Evolutionary conservation across 345 rosid species (phyloP), one percentile per base, ranked within the genome.

Genomic region (Acer campestre): DNA sequence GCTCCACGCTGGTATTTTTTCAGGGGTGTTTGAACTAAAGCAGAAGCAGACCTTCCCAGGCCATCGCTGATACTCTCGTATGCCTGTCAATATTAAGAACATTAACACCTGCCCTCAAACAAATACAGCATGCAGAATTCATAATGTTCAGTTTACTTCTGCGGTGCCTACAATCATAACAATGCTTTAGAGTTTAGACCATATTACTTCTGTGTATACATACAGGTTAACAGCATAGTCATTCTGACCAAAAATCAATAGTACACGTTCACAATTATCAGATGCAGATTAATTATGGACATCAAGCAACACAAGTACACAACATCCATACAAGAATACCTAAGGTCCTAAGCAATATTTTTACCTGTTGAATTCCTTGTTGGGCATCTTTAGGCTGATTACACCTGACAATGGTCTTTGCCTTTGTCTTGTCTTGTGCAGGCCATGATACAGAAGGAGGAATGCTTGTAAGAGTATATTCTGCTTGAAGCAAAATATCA

Each of bases 351-450:
- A 40, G 62, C 38, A 75, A 68, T 42, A 35, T 73, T 83, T 73
- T 84, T 73, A 96, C 99, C 95, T 94, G 89, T 75, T 80, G 89
- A 77, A 96, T 88, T 83, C 99, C 98, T 85, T 96, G 94, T 78
- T 88, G 90, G 70, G 95, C 97, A 80, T 87, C 87, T 82, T 86
- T 88, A 61, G 99, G 99, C 77, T 92, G 98, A 86, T 91, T 91
- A 66, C 79, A 85, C 80, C 95, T 86, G 18, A 91, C 86, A 85
- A 86, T 90, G 17, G 88, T 79, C 81, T 87, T 89, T 20, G 89
- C 79, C 81, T 88, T 90, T 11, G 79, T 72, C 79, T 79, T 89
- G 69, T 81, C 85, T 40, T 86, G 82, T 65, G 80, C 81, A 71
- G 91, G 74, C 75, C 77, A 81, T 55, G 96, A 85, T 67, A 84